A percentile compares a stretch with the other conserved stretches of the same genome.
These are phyloP conservation scores for Penicillium diatomitis DNA, from an alignment of 495 filamentous ascomycete genomes.

Conservation along the genomic window DNA sequence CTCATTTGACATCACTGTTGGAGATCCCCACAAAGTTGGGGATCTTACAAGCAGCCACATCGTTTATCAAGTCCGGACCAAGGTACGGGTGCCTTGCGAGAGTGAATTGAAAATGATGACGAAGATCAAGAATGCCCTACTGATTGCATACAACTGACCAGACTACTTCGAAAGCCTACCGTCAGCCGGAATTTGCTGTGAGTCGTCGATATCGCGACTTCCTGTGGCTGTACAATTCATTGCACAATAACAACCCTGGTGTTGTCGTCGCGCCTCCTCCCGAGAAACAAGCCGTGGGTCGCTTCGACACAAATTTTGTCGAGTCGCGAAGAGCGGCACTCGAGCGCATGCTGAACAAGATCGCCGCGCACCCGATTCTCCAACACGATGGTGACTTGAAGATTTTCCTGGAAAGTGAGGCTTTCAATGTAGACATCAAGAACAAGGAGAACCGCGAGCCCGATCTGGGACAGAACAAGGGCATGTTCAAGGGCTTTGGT, in stretches of 20 bases:
- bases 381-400: slow-evolving; percentile 93
- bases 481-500: slow-evolving; percentile 78
- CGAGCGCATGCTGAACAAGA: slow-evolving; percentile 96
- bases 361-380: slow-evolving; percentile 76
- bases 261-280: slow-evolving; percentile 93
- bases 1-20: slow-evolving; percentile 83
- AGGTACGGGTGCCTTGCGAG: slow-evolving; percentile 43
- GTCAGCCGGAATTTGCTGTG: slow-evolving; percentile 80
- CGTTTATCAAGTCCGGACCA: slow-evolving; percentile 90
- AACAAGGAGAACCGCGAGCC: slow-evolving; percentile 93
- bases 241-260: slow-evolving; percentile 91
- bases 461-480: slow-evolving; percentile 79
- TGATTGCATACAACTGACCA: slow-evolving; percentile 21
- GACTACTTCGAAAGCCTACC: slow-evolving; percentile 95
- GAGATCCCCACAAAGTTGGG: slow-evolving; percentile 95
- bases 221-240: slow-evolving; percentile 88
- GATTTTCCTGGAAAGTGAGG: slow-evolving; percentile 90
- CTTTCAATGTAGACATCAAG: slow-evolving; percentile 93
- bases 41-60: slow-evolving; percentile 95
- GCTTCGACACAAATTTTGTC: slow-evolving; percentile 95
- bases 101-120: not conserved
- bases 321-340: slow-evolving; percentile 82
- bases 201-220: slow-evolving; percentile 93
- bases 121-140: slow-evolving; percentile 4
- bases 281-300: slow-evolving; percentile 94